phyloP scores from a whole-genome alignment of 1,139 yeast genomes.

The Taphrina pruni region DNA sequence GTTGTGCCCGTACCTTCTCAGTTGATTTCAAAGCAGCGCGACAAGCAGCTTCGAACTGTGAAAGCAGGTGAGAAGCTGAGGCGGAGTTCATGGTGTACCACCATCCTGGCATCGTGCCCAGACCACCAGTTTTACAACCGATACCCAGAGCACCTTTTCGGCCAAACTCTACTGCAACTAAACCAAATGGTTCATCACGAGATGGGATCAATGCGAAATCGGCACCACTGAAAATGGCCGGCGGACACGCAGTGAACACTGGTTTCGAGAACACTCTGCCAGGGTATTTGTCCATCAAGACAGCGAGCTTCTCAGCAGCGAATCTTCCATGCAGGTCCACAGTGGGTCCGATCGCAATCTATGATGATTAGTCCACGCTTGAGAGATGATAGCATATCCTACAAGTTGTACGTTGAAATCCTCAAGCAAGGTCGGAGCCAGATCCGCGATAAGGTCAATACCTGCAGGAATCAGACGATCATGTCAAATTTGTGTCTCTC shows the following conservation, averaged over 20 bases:
- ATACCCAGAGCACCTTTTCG: conserved; percentile 43
- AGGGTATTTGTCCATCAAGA: conserved; percentile 41
- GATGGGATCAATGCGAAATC: conserved; percentile 42
- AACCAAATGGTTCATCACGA: conserved; percentile 42
- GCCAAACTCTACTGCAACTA: conserved; percentile 42
- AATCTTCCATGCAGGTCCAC: conserved; percentile 41
- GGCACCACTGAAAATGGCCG: conserved; percentile 41
- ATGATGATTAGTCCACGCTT: background rate
- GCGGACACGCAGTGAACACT: conserved; percentile 41
- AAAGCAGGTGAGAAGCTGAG: conserved; percentile 32
- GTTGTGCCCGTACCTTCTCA: conserved; percentile 26
- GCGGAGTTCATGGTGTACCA: conserved; percentile 43
- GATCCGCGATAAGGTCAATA: conserved; percentile 42
- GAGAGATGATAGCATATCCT: background rate
- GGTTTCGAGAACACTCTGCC: conserved; percentile 41
- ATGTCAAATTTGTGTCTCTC: background rate
- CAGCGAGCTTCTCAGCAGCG: conserved; percentile 41
- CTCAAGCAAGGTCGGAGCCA: conserved; percentile 38
- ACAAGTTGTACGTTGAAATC: conserved; percentile 40
- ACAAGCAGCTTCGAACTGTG: conserved; percentile 41
- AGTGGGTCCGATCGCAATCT: conserved; percentile 40
- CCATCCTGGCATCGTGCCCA: conserved; percentile 43
- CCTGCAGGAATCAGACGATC: conserved; percentile 3
- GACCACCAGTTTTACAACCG: conserved; percentile 42
- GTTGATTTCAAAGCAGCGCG: conserved; percentile 37